A percentile compares a stretch with the other conserved stretches of the same genome.
These are phyloP conservation scores for Eimeria maxima DNA, from an alignment of 169 alveolate genomes.

Conservation along the genomic window DNA sequence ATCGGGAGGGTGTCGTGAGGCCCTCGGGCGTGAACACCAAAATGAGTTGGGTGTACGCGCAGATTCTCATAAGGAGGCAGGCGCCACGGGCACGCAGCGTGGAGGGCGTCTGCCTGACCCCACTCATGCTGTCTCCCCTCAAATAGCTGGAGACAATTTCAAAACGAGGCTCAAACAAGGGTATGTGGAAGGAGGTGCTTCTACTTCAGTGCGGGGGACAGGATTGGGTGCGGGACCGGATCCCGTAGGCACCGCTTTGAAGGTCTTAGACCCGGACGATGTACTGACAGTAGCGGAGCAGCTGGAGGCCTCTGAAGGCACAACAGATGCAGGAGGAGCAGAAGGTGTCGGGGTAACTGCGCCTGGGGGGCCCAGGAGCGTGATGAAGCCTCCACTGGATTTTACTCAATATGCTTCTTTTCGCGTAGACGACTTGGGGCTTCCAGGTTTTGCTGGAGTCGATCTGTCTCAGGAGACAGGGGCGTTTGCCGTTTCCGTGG, in stretches of 20 bases:
- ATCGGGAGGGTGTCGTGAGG: neutral
- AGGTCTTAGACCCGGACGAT: conserved; percentile 88
- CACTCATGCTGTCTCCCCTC: neutral
- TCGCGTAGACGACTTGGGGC: neutral
- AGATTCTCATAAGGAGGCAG: neutral
- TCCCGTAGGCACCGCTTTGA: conserved; percentile 83
- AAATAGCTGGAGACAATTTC: neutral
- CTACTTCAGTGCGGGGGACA: conserved; percentile 89
- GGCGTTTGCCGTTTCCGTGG: conserved; percentile 72
- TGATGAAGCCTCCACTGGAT: conserved; percentile 23
- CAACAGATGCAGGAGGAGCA: neutral
- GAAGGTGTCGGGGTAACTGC: neutral
- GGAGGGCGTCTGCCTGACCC: neutral
- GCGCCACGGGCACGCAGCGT: neutral
- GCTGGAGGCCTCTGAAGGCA: neutral
- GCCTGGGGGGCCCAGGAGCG: neutral
- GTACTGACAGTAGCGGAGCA: conserved; percentile 25
- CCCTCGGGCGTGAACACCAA: neutral
- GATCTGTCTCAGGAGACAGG: conserved; percentile 43
- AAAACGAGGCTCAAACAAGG: neutral
- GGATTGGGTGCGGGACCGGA: conserved; percentile 84
- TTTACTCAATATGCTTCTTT: neutral
- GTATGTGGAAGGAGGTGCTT: conserved; percentile 90
- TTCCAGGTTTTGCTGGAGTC: neutral
- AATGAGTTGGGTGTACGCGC: neutral